A percentile compares a stretch with the other conserved stretches of the same genome.
Conservation (phyloP, 108 stramenopile species). For the Epipyxis sp. region DNA sequence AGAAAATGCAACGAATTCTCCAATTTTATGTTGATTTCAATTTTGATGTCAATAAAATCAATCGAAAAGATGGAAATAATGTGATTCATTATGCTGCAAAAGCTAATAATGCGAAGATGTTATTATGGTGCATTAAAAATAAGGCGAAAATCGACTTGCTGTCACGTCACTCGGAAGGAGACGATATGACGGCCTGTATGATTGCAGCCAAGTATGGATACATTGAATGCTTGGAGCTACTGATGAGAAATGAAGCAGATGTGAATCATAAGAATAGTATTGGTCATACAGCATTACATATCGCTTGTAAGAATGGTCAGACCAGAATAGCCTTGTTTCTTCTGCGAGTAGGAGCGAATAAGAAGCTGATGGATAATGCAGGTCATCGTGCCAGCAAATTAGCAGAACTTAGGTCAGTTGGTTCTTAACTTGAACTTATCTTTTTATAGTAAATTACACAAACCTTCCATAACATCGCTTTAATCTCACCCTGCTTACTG, state of each 20-base stretch:
- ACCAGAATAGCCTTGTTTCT: not conserved
- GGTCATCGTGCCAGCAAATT: no score
- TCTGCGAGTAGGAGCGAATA: conserved; percentile 20
- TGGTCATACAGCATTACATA: conserved; percentile 1
- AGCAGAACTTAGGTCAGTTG: no score
- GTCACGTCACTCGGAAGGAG: not conserved
- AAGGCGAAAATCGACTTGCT: not conserved
- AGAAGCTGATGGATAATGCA: no score
- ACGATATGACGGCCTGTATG: conserved; percentile 3
- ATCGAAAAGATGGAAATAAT: not conserved
- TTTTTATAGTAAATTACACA: no score
- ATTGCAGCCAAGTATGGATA: conserved; percentile 1
- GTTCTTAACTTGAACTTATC: no score
- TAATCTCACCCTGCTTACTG: no score
- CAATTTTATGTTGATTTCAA: not conserved
- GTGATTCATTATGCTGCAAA: not conserved
- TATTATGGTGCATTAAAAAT: not conserved
- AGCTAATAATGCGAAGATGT: not conserved
- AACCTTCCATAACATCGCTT: no score
- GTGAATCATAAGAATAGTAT: not conserved
- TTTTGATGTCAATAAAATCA: not conserved
- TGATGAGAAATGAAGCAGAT: no score
- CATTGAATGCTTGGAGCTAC: no score
- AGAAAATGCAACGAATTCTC: not conserved
- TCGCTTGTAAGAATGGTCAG: not conserved